These are phyloP conservation scores for Fusarium tricinctum DNA, from an alignment of 2,329 filamentous ascomycete genomes.

Conservation along the genomic window DNA sequence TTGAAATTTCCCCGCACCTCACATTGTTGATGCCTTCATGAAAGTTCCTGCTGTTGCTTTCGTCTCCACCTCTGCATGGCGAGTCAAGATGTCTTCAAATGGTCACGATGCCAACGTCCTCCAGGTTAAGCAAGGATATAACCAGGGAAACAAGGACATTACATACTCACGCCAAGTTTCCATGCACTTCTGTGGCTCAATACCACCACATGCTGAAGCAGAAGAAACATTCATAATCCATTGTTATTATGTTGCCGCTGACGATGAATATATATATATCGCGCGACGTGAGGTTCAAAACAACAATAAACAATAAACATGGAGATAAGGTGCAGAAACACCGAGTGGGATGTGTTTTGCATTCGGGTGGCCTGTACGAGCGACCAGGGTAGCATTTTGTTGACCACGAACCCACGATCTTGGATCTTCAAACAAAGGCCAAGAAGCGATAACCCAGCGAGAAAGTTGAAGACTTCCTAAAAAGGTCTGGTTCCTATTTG, in stretches of 20 bases:
- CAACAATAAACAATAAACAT: conserved; percentile 40
- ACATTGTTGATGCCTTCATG: conserved; percentile 23
- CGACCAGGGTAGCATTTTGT: conserved; percentile 30
- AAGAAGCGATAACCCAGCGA: conserved; percentile 24
- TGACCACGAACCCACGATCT: conserved; percentile 37
- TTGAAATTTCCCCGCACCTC: conserved; percentile 40
- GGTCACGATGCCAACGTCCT: conserved; percentile 8
- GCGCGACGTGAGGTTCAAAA: conserved; percentile 24
- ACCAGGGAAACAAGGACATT: background rate
- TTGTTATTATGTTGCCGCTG: conserved; percentile 34
- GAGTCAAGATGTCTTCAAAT: conserved; percentile 3
- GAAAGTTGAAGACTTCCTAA: conserved; percentile 22
- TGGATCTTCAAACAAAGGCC: conserved; percentile 32
- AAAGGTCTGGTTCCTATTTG: conserved; percentile 35
- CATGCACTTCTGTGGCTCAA: conserved; percentile 23
- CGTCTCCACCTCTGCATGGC: background rate
- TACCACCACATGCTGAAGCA: conserved; percentile 31
- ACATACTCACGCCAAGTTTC: conserved; percentile 10
- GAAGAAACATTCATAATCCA: conserved; percentile 13
- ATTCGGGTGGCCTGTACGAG: conserved; percentile 25
- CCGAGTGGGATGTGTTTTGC: conserved; percentile 33
- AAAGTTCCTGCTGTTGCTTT: background rate
- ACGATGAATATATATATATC: conserved; percentile 32
- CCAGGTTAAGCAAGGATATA: conserved; percentile 9
- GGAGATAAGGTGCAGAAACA: conserved; percentile 32